Conservation (phyloP, 306 rosid genomes). For the Dalbergia oliveri region DNA sequence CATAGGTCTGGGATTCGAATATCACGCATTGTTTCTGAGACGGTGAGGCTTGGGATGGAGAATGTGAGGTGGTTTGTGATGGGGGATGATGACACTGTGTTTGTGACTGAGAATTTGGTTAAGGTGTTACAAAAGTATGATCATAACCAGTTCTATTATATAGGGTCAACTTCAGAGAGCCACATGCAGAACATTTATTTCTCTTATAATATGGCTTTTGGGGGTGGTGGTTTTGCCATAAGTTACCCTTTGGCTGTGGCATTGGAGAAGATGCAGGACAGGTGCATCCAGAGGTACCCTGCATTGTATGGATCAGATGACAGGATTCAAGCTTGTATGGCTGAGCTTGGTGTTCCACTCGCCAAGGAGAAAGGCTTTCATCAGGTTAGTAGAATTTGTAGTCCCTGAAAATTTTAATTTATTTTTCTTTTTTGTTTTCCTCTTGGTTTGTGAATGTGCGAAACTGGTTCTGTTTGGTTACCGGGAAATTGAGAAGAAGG, state of each 20-base stretch:
- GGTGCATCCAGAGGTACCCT: constrained; percentile 66
- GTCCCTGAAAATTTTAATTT: background rate
- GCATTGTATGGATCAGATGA: constrained; percentile 71
- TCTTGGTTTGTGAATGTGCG: background rate
- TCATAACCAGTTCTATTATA: constrained; percentile 63
- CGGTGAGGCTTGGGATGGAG: constrained; percentile 39
- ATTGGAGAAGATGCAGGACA: constrained; percentile 69
- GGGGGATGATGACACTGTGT: constrained; percentile 79
- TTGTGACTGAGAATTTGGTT: constrained; percentile 67
- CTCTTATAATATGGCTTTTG: constrained; percentile 74
- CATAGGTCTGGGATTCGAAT: constrained; percentile 58
- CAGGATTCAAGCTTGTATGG: constrained; percentile 81
- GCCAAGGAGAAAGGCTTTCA: constrained; percentile 74
- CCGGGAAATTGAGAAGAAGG: background rate
- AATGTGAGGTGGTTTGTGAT: constrained; percentile 60
- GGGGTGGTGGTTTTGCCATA: constrained; percentile 83
- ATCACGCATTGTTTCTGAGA: constrained; percentile 55
- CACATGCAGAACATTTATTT: constrained; percentile 70
- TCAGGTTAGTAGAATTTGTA: constrained; percentile 56
- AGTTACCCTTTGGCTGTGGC: constrained; percentile 65
- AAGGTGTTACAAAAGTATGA: constrained; percentile 67
- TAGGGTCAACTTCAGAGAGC: constrained; percentile 75
- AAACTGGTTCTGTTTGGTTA: background rate
- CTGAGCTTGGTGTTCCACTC: constrained; percentile 82
- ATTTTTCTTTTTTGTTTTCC: background rate